Percentiles rank a stretch among this genome's conserved stretches.
Conservation (phyloP, 1,139 yeast species). For the Diutina catenulata region DNA sequence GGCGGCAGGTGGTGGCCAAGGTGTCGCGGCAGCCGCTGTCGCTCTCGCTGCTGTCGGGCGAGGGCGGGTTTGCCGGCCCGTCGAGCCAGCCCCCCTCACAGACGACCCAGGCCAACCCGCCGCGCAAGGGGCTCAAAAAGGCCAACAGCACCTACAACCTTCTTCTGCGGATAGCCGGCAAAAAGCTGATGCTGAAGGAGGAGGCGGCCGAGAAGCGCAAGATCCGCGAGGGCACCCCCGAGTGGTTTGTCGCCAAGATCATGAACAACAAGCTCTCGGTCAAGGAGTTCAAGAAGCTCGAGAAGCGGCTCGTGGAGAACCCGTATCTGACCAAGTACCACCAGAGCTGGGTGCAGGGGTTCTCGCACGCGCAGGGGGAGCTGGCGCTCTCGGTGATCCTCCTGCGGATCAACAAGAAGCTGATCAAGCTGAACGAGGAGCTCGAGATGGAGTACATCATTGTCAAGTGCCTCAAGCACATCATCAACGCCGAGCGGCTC, state of each 20-base stretch:
- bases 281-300: slow-evolving; percentile 25
- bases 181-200: background rate
- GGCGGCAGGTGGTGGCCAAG: background rate
- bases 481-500: slow-evolving; percentile 2
- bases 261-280: slow-evolving; percentile 23
- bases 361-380: slow-evolving; percentile 31
- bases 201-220: slow-evolving; percentile 6
- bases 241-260: slow-evolving; percentile 30
- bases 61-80: too few species aligned
- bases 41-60: too few species aligned
- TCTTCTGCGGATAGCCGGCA: background rate
- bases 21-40: background rate
- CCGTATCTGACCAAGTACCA: slow-evolving; percentile 9
- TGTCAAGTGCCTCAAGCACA: slow-evolving; percentile 4
- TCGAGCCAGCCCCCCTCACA: too few species aligned
- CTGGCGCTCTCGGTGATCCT: slow-evolving; percentile 31
- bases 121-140: background rate
- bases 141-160: background rate
- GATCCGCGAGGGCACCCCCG: slow-evolving; percentile 27
- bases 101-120: background rate
- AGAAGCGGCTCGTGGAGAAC: slow-evolving; percentile 16
- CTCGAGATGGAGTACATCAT: slow-evolving; percentile 3
- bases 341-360: slow-evolving; percentile 21
- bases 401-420: slow-evolving; percentile 14
- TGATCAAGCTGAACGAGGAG: slow-evolving; percentile 5